Evolutionary conservation across 805 yeast genomes (phyloP), one percentile per base, ranked within the genome.

Genomic region (Metschnikowia chrysomelidarum): DNA sequence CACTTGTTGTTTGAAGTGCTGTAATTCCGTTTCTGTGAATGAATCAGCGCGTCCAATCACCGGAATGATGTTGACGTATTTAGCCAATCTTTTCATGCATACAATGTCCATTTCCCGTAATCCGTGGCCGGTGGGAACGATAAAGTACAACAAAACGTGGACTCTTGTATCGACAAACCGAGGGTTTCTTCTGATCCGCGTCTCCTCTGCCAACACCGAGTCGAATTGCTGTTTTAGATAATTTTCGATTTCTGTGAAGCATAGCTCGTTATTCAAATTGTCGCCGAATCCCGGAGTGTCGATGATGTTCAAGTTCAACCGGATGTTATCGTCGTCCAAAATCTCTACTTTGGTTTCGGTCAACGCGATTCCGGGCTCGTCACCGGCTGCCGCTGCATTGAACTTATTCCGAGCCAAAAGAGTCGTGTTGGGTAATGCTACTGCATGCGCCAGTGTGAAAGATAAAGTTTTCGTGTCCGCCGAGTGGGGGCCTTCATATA

Each of bases 121-220:
- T 2, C 91, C 89, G 56, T 84, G 93, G 12, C 94, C 94, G 4
- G 80, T 76, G 22, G 91, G 82, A 37, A 80, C 78, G 36, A 88
- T 75, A 52, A 88, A 82, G 64, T 87, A 88, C 32, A 88, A 60
- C 47, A 89, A 77, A 19, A 78, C 79, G 54, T 84, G 93, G 26
- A 84, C 86, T 50, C 93, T 69, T 12, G 88, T 72, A 62, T 85
- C 91, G 48, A 75, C 80, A 53, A 82, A 80, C 45, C 86, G 69
- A 17, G 95, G 95, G 56, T 87, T 86, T 71, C 97, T 80, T 59
- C 75, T 75, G 45, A 88, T 86, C 44, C 91, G 72, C 1, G 93
- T 84, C 58, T 88, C 96, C 57, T 88, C 96, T 2, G 86, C 87
- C 30, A 88, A 70, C 0, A 85, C 87, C 38, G 73, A 65, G 55